Evolutionary conservation across 2,329 filamentous ascomycete genomes (phyloP).

Genomic region (Fusarium sp.): DNA sequence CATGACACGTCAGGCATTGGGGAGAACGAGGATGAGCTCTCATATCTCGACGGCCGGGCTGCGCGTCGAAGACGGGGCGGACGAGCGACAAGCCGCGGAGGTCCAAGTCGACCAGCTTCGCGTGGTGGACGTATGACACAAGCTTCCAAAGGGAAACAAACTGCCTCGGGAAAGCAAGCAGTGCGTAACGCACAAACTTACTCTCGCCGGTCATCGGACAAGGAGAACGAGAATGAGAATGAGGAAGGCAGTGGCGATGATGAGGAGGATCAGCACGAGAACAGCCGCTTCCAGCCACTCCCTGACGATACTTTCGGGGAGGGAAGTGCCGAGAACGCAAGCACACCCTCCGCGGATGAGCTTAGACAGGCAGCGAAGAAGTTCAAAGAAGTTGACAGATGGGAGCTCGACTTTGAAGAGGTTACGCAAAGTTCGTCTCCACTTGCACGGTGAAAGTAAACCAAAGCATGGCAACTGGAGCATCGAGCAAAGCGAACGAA

Average conservation of each 20-base stretch:
- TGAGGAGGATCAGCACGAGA: constrained; percentile 53
- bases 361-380: constrained; percentile 71
- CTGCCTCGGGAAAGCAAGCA: constrained; percentile 39
- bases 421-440: constrained; percentile 69
- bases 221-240: constrained; percentile 64
- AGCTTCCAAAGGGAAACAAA: constrained; percentile 46
- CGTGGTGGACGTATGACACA: constrained; percentile 45
- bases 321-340: constrained; percentile 52
- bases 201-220: constrained; percentile 65
- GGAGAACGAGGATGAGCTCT: constrained; percentile 69
- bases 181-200: constrained; percentile 62
- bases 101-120: constrained; percentile 47
- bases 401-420: constrained; percentile 77
- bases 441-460: constrained; percentile 58
- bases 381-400: constrained; percentile 77
- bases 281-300: constrained; percentile 58
- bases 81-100: constrained; percentile 49
- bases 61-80: constrained; percentile 54
- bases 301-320: constrained; percentile 61
- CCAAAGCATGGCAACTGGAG: constrained; percentile 7
- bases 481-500: constrained; percentile 2
- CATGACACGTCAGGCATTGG: constrained; percentile 63
- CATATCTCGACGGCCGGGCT: constrained; percentile 57
- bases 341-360: constrained; percentile 62
- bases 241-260: constrained; percentile 44